These are phyloP conservation scores for Brassica incana DNA, from an alignment of 345 rosid genomes.

Conservation along the genomic window DNA sequence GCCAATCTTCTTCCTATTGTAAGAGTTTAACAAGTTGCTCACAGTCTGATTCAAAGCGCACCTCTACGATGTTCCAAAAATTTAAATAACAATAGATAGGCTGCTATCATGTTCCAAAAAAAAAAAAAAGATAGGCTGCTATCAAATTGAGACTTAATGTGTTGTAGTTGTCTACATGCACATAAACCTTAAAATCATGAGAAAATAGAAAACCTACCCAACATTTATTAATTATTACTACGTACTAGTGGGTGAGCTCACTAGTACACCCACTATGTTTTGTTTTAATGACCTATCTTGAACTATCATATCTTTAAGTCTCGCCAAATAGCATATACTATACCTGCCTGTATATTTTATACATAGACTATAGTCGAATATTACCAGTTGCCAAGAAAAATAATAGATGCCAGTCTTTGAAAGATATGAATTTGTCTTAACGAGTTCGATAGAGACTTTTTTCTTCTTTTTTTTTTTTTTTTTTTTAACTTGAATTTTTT, in stretches of 20 bases:
- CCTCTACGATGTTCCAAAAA: too few species aligned
- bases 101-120: neutral
- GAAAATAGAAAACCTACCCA: constrained; percentile 33
- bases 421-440: neutral
- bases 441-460: constrained; percentile 2
- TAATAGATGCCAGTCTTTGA: neutral
- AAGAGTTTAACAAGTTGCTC: too few species aligned
- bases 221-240: constrained; percentile 12
- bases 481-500: too few species aligned
- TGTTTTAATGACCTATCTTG: constrained; percentile 33
- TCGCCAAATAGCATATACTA: constrained; percentile 17
- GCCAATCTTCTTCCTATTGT: too few species aligned
- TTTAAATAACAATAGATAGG: neutral
- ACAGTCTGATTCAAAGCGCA: too few species aligned
- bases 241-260: constrained; percentile 45
- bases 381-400: neutral
- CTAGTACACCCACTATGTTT: constrained; percentile 40
- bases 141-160: constrained; percentile 11
- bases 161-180: constrained; percentile 21
- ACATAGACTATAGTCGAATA: constrained; percentile 1
- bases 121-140: neutral
- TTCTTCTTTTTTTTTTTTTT: neutral
- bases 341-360: neutral
- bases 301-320: constrained; percentile 25
- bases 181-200: constrained; percentile 41